Percentiles rank a stretch among this genome's conserved stretches.
Conservation (phyloP, 768 basidiomycete genomes). For the Boletus vermiculosoides region DNA sequence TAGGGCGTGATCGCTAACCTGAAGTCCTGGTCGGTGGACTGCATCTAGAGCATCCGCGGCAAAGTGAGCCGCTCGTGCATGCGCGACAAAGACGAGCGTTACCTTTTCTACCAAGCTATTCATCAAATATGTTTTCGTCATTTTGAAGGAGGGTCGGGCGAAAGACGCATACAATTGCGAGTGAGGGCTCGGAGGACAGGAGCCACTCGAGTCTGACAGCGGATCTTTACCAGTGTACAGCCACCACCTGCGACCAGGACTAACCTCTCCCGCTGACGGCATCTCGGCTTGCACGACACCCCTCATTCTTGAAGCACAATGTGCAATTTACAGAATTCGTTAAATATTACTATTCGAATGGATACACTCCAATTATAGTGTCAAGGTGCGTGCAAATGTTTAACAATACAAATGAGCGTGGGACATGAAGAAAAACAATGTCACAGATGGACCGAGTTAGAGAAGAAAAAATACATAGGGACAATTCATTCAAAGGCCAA, state of each 20-base stretch:
- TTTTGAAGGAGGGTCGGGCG: slow-evolving; percentile 34
- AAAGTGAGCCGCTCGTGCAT: slow-evolving; percentile 2
- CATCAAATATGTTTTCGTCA: slow-evolving; percentile 87
- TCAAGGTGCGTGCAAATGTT: slow-evolving; percentile 3
- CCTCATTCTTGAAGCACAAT: background rate
- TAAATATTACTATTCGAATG: background rate
- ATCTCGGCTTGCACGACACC: too few species aligned
- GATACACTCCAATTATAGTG: background rate
- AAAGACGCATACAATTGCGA: background rate
- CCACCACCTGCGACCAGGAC: slow-evolving; percentile 5
- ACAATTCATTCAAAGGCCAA: background rate
- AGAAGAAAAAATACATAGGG: background rate
- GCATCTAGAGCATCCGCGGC: slow-evolving; percentile 57
- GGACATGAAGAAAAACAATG: background rate
- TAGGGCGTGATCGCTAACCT: slow-evolving; percentile 46
- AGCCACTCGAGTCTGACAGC: slow-evolving; percentile 9
- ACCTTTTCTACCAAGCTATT: slow-evolving; percentile 84
- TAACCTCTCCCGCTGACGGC: too few species aligned
- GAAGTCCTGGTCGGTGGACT: slow-evolving; percentile 89
- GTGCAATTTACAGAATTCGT: too few species aligned
- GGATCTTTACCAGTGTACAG: slow-evolving; percentile 7
- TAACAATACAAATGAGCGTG: slow-evolving; percentile 1
- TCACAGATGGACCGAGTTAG: background rate
- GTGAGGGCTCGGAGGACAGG: slow-evolving; percentile 17
- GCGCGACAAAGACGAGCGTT: background rate